Percentiles rank a stretch among this genome's conserved stretches.
phyloP scores from a whole-genome alignment of 345 rosid species.

The Salix udensis region DNA sequence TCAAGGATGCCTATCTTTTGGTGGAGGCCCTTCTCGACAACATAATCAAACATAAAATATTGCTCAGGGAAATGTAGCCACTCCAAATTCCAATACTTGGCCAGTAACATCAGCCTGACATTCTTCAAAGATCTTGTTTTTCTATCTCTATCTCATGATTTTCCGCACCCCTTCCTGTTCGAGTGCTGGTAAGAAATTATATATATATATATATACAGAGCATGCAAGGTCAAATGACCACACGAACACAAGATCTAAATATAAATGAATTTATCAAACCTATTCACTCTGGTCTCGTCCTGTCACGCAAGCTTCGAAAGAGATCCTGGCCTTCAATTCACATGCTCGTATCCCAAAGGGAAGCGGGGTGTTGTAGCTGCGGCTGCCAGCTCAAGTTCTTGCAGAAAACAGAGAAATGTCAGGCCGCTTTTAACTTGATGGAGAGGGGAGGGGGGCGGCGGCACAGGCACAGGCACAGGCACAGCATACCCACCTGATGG shows the following conservation, averaged over 20 bases:
- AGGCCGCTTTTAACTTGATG: neutral
- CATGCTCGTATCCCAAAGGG: slow-evolving; percentile 29
- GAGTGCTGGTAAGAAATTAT: slow-evolving; percentile 11
- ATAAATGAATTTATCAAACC: slow-evolving; percentile 15
- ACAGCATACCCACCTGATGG: slow-evolving; percentile 34
- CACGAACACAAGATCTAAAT: neutral
- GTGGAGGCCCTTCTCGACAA: neutral
- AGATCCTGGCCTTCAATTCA: slow-evolving; percentile 17
- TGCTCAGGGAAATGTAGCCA: neutral
- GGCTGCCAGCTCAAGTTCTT: slow-evolving; percentile 30
- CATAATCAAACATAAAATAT: too few relatives aligned
- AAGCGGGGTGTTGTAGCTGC: slow-evolving; percentile 15
- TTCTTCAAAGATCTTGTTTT: slow-evolving; percentile 15
- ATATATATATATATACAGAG: neutral
- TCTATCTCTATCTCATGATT: slow-evolving; percentile 13
- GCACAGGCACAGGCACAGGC: neutral
- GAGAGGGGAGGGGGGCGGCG: too few relatives aligned
- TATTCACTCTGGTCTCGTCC: slow-evolving; percentile 24
- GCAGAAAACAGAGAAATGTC: neutral
- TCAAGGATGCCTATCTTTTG: neutral
- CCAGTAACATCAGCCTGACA: neutral
- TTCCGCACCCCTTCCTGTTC: neutral
- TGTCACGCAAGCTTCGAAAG: slow-evolving; percentile 16
- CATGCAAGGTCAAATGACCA: neutral
- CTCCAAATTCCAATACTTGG: neutral